Conservation (phyloP, 2,329 filamentous ascomycete genomes). For the Cladophialophora psammophila region DNA sequence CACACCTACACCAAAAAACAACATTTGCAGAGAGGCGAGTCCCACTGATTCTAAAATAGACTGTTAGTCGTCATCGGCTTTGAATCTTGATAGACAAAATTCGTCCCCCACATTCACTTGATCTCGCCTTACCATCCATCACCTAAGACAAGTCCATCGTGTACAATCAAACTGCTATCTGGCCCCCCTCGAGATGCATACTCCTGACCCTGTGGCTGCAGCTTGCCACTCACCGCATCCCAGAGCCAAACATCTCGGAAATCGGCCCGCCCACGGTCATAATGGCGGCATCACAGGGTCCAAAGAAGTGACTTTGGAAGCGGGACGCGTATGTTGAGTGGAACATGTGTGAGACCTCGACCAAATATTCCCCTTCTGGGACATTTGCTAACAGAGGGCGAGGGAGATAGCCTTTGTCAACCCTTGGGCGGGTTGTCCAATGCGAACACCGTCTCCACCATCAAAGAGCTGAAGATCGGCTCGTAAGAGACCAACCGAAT, state of each 20-base stretch:
- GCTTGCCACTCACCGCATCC: neutral
- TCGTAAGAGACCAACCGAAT: constrained; percentile 6
- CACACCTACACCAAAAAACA: neutral
- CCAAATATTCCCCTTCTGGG: constrained; percentile 5
- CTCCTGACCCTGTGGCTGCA: neutral
- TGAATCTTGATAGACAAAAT: neutral
- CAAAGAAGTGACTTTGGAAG: neutral
- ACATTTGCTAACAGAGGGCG: neutral
- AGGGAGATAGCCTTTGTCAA: neutral
- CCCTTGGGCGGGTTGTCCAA: neutral
- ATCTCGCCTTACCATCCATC: neutral
- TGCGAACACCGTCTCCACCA: neutral
- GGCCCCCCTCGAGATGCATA: neutral
- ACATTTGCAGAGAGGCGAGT: neutral
- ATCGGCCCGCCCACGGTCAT: neutral
- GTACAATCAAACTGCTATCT: neutral
- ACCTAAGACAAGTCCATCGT: neutral
- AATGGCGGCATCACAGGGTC: neutral
- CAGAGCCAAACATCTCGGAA: neutral
- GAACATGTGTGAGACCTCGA: constrained; percentile 4
- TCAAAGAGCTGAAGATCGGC: neutral
- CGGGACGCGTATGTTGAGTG: constrained; percentile 5
- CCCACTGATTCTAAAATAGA: neutral
- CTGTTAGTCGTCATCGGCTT: neutral
- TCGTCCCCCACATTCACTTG: neutral